Evolutionary conservation across 441 rosid genomes (phyloP).

Genomic region (Pelargonium cotyledonis): DNA sequence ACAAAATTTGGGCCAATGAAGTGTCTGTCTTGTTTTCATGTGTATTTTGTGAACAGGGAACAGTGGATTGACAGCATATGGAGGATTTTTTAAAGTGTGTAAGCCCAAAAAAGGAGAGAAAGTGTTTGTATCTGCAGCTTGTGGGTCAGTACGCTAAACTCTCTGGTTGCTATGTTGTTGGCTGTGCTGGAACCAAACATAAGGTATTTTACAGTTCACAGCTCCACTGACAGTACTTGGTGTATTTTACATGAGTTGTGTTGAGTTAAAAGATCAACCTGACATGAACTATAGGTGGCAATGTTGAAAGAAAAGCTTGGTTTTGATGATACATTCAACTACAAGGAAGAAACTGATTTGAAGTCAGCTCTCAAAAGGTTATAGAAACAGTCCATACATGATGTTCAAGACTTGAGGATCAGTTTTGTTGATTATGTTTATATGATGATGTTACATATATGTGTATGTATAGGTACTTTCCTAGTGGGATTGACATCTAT

Average conservation of each 20-base stretch:
- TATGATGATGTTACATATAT: too few species aligned
- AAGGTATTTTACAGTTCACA: too few species aligned
- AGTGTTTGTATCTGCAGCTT: conserved; percentile 49
- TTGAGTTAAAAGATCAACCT: too few species aligned
- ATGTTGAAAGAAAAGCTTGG: conserved; percentile 63
- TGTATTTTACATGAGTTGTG: too few species aligned
- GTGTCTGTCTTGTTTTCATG: background rate
- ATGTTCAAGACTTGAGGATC: too few species aligned
- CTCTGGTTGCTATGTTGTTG: conserved; percentile 51
- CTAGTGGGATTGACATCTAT: conserved; percentile 64
- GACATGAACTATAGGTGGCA: conserved; percentile 34
- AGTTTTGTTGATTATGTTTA: too few species aligned
- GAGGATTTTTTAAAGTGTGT: conserved; percentile 39
- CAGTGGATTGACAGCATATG: conserved; percentile 56
- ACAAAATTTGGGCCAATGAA: too few species aligned
- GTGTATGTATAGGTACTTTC: conserved; percentile 74
- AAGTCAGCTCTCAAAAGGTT: conserved; percentile 41
- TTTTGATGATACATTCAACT: conserved; percentile 70
- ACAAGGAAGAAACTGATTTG: conserved; percentile 50
- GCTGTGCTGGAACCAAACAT: conserved; percentile 42
- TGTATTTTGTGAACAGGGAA: conserved; percentile 41
- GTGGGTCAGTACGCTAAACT: conserved; percentile 48
- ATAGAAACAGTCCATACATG: too few species aligned
- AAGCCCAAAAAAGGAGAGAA: conserved; percentile 48
- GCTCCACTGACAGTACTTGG: too few species aligned